These are phyloP conservation scores for Emergomyces orientalis DNA, from an alignment of 2,329 filamentous ascomycete species.

Conservation along the genomic window DNA sequence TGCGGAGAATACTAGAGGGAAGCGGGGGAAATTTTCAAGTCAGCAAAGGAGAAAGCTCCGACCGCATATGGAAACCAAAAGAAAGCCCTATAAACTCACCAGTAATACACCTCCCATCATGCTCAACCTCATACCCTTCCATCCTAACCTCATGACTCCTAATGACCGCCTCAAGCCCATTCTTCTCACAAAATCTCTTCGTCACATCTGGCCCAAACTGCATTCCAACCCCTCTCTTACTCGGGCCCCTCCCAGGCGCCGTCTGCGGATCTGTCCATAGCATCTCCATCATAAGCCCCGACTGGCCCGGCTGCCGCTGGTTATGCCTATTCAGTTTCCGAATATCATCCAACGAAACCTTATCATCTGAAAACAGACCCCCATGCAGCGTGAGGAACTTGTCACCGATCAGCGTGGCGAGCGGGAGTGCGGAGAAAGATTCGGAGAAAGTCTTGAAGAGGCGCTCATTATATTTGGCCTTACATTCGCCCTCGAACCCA, in stretches of 20 bases:
- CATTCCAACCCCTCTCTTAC: slow-evolving; percentile 91
- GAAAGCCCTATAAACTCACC: slow-evolving; percentile 43
- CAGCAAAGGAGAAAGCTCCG: not conserved
- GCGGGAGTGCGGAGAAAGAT: slow-evolving; percentile 85
- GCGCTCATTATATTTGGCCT: slow-evolving; percentile 93
- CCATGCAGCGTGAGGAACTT: slow-evolving; percentile 92
- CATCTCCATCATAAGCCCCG: slow-evolving; percentile 99
- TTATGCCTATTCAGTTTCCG: slow-evolving; percentile 82
- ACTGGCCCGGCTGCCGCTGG: slow-evolving; percentile 85
- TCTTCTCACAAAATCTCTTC: slow-evolving; percentile 92
- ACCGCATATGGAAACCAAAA: not conserved
- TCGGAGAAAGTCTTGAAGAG: slow-evolving; percentile 97
- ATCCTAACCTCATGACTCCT: slow-evolving; percentile 96
- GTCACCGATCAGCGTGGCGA: slow-evolving; percentile 82
- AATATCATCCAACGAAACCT: slow-evolving; percentile 83
- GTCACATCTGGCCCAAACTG: slow-evolving; percentile 97
- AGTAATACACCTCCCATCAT: slow-evolving; percentile 90
- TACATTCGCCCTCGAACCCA: slow-evolving; percentile 96
- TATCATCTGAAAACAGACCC: slow-evolving; percentile 90
- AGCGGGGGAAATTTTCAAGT: not conserved
- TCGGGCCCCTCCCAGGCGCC: slow-evolving; percentile 75
- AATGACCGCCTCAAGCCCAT: slow-evolving; percentile 88
- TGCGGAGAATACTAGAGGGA: slow-evolving; percentile 71
- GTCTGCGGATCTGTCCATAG: slow-evolving; percentile 96
- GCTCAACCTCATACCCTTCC: slow-evolving; percentile 98